Base-by-base conservation (phyloP, 495 filamentous ascomycete genomes). In the Daldinia concentrica region DNA sequence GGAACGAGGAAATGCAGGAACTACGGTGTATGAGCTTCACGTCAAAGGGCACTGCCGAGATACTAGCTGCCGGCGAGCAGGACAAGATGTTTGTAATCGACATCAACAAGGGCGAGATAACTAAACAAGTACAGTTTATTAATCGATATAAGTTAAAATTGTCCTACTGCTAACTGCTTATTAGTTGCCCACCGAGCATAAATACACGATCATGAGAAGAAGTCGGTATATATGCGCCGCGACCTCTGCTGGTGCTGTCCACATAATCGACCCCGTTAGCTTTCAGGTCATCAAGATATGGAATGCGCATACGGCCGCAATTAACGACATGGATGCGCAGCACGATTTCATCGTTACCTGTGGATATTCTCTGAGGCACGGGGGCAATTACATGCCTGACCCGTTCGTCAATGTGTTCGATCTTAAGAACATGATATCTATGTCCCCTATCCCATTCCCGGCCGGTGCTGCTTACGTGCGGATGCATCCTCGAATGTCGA, bases 311-410 rank as follows among this genome's bases (percentile, higher is more conserved):
- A 86, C 87, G 3, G 90, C 92, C 3, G 88, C 86, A 26, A 91
- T 98, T 69, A 95, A 92, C 76, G 94, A 98, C 76, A 97, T 99
- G 91, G 95, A 98, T 80, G 93, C 93, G 6, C 91, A 93, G 62
- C 90, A 92, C 68, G 93, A 97, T 74, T 93, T 93, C 67, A 86
- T 98, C 30, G 90, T 98, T 19, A 98, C 94, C 26, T 99, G 95
- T 78, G 95, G 95, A n/a, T 95, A 92, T 77, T 95, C 94, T 1
- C 84, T 90, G 17, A 89, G 93, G 71, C 82, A 82, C 56, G 78
- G 78, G 52, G 78, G 70, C 58, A 84, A 78, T 43, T 86, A 83
- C 52, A 92, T 93, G 77, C 89, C 95, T 1, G 95, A 98, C 74
- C 91, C 92, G 2, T 86, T 97, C 54, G 93, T 97, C 59, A 97